Conservation (phyloP, 23 red algal genomes). For the Chondrus crispus region DNA sequence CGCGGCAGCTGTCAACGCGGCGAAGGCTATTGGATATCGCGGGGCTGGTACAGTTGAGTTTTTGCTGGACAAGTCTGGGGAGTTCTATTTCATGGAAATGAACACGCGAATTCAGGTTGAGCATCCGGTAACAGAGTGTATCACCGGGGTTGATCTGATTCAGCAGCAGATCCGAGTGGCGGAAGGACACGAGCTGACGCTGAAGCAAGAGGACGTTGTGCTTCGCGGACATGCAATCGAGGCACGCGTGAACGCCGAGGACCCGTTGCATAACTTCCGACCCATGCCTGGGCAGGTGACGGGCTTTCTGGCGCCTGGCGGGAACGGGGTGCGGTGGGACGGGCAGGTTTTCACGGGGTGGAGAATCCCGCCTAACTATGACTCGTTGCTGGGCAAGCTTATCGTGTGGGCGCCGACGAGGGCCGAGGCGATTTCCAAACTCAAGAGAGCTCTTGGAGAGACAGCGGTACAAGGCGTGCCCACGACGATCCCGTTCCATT, state of each 20-base stretch:
- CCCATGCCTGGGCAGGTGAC: constrained; percentile 84
- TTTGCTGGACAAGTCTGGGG: constrained; percentile 69
- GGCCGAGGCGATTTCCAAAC: constrained; percentile 64
- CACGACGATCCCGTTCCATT: constrained; percentile 88
- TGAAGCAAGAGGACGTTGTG: constrained; percentile 69
- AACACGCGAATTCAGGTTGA: constrained; percentile 99
- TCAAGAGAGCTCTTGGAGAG: constrained; percentile 78
- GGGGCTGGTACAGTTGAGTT: constrained; percentile 98
- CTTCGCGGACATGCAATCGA: constrained; percentile 82
- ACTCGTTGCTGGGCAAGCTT: constrained; percentile 92
- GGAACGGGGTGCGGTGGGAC: constrained; percentile 87
- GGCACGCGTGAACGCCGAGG: constrained; percentile 91
- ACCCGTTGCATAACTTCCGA: constrained; percentile 85
- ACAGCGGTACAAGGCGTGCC: constrained; percentile 85
- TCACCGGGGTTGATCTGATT: constrained; percentile 95
- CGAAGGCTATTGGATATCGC: constrained; percentile 81
- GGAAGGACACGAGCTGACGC: constrained; percentile 64
- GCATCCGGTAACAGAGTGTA: constrained; percentile 93
- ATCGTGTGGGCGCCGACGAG: constrained; percentile 89
- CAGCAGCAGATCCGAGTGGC: constrained; percentile 89
- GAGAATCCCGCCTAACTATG: constrained; percentile 80
- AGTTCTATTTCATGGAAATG: constrained; percentile 99
- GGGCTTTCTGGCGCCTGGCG: constrained; percentile 80
- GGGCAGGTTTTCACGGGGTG: constrained; percentile 82
- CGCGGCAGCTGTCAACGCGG: constrained; percentile 80